phyloP scores from a whole-genome alignment of 257 asterid genomes.

The Solanum piurae region DNA sequence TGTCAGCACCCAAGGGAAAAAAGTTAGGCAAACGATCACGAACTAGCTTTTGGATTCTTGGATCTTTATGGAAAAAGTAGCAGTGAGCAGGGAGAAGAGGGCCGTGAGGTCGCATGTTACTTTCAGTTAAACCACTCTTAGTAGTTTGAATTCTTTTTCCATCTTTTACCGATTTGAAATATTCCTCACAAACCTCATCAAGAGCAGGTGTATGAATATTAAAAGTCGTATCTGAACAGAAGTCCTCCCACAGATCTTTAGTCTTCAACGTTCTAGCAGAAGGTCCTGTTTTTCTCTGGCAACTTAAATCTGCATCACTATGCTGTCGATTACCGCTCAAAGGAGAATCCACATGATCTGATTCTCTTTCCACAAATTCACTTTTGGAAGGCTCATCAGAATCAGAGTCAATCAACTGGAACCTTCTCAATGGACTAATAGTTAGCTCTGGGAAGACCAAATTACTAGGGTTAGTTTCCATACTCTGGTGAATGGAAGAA shows the following conservation, averaged over 20 bases:
- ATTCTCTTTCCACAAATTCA: conserved; percentile 10
- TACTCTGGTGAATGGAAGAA: conserved; percentile 22
- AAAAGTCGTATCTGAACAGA: conserved; percentile 31
- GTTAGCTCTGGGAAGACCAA: conserved; percentile 33
- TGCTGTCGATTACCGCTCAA: conserved; percentile 12
- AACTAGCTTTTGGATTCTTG: conserved; percentile 67
- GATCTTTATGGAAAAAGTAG: conserved; percentile 69
- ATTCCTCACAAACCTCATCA: conserved; percentile 73
- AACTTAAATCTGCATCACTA: conserved; percentile 10
- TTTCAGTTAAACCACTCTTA: background rate
- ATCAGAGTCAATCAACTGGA: conserved; percentile 79
- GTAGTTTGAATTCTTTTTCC: conserved; percentile 16
- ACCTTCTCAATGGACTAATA: conserved; percentile 77
- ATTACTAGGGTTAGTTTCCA: conserved; percentile 17
- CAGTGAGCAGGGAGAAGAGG: conserved; percentile 46
- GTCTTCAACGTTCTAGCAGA: conserved; percentile 20
- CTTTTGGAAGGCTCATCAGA: conserved; percentile 51
- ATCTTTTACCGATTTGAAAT: conserved; percentile 38
- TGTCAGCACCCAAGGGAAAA: conserved; percentile 57
- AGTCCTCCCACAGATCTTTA: conserved; percentile 64
- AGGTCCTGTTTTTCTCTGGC: conserved; percentile 11
- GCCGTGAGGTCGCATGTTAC: conserved; percentile 12
- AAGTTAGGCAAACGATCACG: conserved; percentile 69
- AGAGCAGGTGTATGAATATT: conserved; percentile 70
- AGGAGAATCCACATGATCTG: conserved; percentile 13